These are phyloP conservation scores for Colletotrichum acutatum DNA, from an alignment of 2,329 filamentous ascomycete species.

Conservation along the genomic window DNA sequence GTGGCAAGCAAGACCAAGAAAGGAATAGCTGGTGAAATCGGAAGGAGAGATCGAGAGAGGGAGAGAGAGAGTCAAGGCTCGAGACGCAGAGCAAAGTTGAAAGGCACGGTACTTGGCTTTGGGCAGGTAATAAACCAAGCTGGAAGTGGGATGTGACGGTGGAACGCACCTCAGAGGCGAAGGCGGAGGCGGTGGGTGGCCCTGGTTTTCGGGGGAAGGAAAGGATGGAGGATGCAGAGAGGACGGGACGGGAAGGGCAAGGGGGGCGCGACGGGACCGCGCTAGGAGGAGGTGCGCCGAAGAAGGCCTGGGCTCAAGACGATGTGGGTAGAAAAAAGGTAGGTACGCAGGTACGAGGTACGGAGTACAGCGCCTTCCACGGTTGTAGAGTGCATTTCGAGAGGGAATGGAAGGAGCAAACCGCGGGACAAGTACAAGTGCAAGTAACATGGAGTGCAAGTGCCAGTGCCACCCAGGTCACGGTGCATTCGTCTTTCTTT, in stretches of 20 bases:
- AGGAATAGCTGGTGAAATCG: background rate
- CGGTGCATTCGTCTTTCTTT: conserved; percentile 22
- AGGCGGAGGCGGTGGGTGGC: background rate
- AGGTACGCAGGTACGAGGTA: no score
- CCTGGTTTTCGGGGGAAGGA: background rate
- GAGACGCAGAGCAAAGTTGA: background rate
- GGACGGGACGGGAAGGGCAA: conserved; percentile 9
- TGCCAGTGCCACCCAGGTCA: conserved; percentile 23
- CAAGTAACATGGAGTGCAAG: no score
- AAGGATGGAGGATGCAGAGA: background rate
- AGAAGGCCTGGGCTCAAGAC: conserved; percentile 30
- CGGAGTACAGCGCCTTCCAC: background rate
- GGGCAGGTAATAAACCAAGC: conserved; percentile 14
- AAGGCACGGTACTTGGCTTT: background rate
- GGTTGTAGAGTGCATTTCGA: background rate
- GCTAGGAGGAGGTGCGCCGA: conserved; percentile 11
- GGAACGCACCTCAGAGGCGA: no score
- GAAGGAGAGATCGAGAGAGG: background rate
- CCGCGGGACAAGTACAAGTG: background rate
- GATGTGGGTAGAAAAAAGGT: conserved; percentile 9
- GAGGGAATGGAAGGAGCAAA: background rate
- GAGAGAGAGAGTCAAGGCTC: conserved; percentile 19
- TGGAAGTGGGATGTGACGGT: background rate
- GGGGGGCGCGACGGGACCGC: conserved; percentile 2
- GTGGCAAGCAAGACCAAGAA: background rate